Percentiles rank a stretch among this genome's conserved stretches.
phyloP scores from a whole-genome alignment of 139 green algal genomes.

The Tetradesmus lagerheimii region DNA sequence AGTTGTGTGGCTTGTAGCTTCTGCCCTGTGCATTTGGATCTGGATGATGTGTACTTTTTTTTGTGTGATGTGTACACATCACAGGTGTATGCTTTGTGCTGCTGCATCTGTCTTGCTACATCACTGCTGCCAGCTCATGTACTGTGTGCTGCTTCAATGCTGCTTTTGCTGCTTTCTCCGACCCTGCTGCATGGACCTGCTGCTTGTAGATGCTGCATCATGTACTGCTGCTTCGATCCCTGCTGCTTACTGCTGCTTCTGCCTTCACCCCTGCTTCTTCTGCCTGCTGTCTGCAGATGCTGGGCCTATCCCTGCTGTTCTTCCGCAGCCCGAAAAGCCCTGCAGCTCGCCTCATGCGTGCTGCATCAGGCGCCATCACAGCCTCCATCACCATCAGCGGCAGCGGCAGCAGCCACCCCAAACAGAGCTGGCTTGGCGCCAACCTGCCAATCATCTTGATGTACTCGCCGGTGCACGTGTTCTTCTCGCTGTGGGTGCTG shows the following conservation, averaged over 20 bases:
- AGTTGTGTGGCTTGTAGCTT: background rate
- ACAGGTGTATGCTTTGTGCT: background rate
- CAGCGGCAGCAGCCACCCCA: background rate
- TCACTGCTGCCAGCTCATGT: too few relatives aligned
- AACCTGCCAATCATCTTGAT: conserved; percentile 67
- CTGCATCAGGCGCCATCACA: background rate
- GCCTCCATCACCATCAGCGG: conserved; percentile 28
- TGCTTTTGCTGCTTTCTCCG: too few relatives aligned
- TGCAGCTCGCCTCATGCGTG: background rate
- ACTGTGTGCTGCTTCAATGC: too few relatives aligned
- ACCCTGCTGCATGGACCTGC: too few relatives aligned
- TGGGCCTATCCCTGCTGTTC: conserved; percentile 63
- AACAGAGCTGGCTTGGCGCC: conserved; percentile 37
- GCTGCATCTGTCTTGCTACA: too few relatives aligned
- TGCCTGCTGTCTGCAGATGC: conserved; percentile 47
- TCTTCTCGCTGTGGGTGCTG: conserved; percentile 51
- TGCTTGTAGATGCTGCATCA: too few relatives aligned
- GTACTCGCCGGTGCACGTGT: conserved; percentile 67
- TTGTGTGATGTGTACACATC: too few relatives aligned
- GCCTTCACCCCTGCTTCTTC: too few relatives aligned
- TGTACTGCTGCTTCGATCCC: too few relatives aligned
- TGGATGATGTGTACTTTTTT: too few relatives aligned
- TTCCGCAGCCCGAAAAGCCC: conserved; percentile 46
- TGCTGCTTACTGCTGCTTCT: too few relatives aligned
- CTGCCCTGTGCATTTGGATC: too few relatives aligned